phyloP scores from a whole-genome alignment of 305 asterid genomes.

The Andrographis paniculata region DNA sequence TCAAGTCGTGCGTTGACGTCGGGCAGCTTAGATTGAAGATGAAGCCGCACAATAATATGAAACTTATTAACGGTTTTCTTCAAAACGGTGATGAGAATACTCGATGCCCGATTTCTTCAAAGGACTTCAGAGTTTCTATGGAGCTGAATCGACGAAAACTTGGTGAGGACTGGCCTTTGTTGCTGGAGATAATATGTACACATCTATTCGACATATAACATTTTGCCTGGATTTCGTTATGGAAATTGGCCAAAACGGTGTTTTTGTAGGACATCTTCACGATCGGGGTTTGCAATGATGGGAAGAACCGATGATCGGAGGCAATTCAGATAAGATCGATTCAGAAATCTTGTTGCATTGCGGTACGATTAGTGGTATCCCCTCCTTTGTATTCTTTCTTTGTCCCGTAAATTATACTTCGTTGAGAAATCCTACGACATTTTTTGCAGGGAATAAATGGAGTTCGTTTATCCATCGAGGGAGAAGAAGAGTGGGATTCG shows the following conservation, averaged over 20 bases:
- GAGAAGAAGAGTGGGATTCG: not conserved
- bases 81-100: conserved; percentile 50
- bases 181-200: conserved; percentile 82
- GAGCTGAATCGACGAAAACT: conserved; percentile 85
- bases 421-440: conserved; percentile 57
- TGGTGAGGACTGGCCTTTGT: conserved; percentile 94
- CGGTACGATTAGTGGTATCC: conserved; percentile 75
- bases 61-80: conserved; percentile 64
- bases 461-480: conserved; percentile 41
- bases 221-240: conserved; percentile 4
- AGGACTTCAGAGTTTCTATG: conserved; percentile 90
- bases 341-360: conserved; percentile 46
- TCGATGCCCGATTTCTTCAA: conserved; percentile 46
- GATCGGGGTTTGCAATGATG: not conserved
- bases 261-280: not conserved
- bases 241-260: not conserved
- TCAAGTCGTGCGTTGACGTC: conserved; percentile 56
- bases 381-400: conserved; percentile 32
- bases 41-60: conserved; percentile 36
- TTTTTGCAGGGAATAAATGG: conserved; percentile 93
- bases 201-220: conserved; percentile 59
- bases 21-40: conserved; percentile 46
- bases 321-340: conserved; percentile 43
- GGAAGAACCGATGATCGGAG: conserved; percentile 30
- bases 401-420: conserved; percentile 67